Conservation (phyloP, 345 rosid species). For the Psidium guajava region DNA sequence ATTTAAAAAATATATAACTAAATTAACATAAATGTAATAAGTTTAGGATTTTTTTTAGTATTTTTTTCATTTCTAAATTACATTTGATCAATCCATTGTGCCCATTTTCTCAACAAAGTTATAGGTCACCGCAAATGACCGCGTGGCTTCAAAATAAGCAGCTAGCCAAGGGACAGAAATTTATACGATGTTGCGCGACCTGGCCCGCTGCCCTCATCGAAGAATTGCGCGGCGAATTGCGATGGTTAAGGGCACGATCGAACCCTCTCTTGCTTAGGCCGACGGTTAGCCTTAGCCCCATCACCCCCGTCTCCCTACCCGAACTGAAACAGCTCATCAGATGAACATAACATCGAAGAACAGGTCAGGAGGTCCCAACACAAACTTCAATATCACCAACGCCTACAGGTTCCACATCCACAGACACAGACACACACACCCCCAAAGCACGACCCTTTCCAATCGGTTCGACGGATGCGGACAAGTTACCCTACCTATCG, state of each 20-base stretch:
- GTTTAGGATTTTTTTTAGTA: no score
- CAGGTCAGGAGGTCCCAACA: no score
- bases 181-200: not conserved
- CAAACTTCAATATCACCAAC: not conserved
- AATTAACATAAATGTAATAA: no score
- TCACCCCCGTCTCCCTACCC: not conserved
- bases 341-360: not conserved
- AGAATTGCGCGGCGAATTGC: not conserved
- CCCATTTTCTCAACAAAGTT: not conserved
- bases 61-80: not conserved
- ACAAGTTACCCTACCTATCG: not conserved
- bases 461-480: not conserved
- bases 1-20: no score
- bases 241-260: not conserved
- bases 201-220: not conserved
- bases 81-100: rapidly evolving
- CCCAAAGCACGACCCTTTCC: not conserved
- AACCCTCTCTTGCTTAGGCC: no score
- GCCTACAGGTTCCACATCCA: no score
- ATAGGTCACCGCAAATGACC: not conserved
- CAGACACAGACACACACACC: no score
- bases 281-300: not conserved
- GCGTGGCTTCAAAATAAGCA: not conserved
- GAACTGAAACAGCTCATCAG: not conserved
- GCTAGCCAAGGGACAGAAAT: not conserved